Evolutionary conservation across 2,329 filamentous ascomycete species (phyloP).

Genomic region (Sporothrix curviconia): DNA sequence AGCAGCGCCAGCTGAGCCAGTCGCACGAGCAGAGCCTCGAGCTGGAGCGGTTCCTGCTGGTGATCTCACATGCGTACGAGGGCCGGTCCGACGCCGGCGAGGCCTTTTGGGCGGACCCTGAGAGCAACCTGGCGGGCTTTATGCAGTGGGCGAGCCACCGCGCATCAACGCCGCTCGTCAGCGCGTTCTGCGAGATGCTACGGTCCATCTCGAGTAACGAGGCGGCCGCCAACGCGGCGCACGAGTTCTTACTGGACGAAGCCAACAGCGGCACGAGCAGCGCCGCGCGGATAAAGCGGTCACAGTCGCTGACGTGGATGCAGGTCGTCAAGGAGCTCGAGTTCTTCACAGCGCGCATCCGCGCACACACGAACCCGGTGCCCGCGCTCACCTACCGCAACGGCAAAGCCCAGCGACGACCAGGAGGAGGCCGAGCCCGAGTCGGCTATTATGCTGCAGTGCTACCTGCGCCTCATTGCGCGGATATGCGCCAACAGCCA

Average conservation of each 20-base stretch:
- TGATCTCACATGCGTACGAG: conserved; percentile 89
- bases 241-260: conserved; percentile 86
- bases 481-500: conserved; percentile 72
- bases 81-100: conserved; percentile 75
- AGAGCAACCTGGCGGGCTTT: conserved; percentile 90
- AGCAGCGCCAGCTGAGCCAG: conserved; percentile 65
- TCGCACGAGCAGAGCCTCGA: conserved; percentile 62
- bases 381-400: conserved; percentile 50
- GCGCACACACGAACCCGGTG: conserved; percentile 58
- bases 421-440: conserved; percentile 80
- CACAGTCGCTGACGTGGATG: conserved; percentile 81
- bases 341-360: conserved; percentile 73
- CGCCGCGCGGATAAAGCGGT: conserved; percentile 71
- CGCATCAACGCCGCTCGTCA: conserved; percentile 91
- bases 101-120: conserved; percentile 85
- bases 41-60: conserved; percentile 83
- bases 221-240: conserved; percentile 74
- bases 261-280: conserved; percentile 48
- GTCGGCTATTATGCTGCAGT: conserved; percentile 92
- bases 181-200: conserved; percentile 94
- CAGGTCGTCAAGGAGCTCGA: conserved; percentile 89
- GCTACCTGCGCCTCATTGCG: conserved; percentile 80
- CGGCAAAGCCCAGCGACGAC: conserved; percentile 54
- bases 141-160: conserved; percentile 94
- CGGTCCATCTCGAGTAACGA: conserved; percentile 79